Evolutionary conservation across 2,329 filamentous ascomycete species (phyloP).

Genomic region (Sporothrix schenckii): DNA sequence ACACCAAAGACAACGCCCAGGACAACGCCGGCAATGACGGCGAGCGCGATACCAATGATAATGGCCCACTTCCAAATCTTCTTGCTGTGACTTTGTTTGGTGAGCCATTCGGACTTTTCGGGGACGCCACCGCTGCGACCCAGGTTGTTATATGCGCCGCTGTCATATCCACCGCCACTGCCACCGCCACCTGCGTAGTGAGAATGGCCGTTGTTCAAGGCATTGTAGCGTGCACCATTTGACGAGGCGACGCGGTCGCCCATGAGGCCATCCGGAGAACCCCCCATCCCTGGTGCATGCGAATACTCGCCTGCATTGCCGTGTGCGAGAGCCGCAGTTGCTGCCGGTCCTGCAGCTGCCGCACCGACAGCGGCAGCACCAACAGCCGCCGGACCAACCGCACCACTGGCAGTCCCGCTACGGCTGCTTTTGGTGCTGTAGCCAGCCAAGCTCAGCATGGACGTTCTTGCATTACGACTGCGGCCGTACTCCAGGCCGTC

Average conservation of each 20-base stretch:
- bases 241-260: slow-evolving; percentile 24
- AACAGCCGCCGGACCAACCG: slow-evolving; percentile 39
- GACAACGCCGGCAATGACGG: slow-evolving; percentile 71
- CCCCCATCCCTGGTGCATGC: background rate
- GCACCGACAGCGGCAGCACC: slow-evolving; percentile 40
- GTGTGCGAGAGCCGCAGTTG: slow-evolving; percentile 43
- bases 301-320: slow-evolving; percentile 3
- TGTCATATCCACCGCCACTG: slow-evolving; percentile 3
- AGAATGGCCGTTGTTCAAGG: slow-evolving; percentile 48
- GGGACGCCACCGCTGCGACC: slow-evolving; percentile 41
- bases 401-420: slow-evolving; percentile 31
- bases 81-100: slow-evolving; percentile 59
- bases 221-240: slow-evolving; percentile 53
- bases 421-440: slow-evolving; percentile 48
- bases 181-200: slow-evolving; percentile 8
- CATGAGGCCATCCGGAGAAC: background rate
- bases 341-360: slow-evolving; percentile 37
- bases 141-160: slow-evolving; percentile 40
- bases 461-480: slow-evolving; percentile 53
- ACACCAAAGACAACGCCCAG: slow-evolving; percentile 75
- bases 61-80: slow-evolving; percentile 73
- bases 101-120: slow-evolving; percentile 71
- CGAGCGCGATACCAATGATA: slow-evolving; percentile 62
- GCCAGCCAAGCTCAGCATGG: slow-evolving; percentile 61
- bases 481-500: slow-evolving; percentile 69